These are phyloP conservation scores for Skeletonema potamos DNA, from an alignment of 108 stramenopile species.

Conservation along the genomic window DNA sequence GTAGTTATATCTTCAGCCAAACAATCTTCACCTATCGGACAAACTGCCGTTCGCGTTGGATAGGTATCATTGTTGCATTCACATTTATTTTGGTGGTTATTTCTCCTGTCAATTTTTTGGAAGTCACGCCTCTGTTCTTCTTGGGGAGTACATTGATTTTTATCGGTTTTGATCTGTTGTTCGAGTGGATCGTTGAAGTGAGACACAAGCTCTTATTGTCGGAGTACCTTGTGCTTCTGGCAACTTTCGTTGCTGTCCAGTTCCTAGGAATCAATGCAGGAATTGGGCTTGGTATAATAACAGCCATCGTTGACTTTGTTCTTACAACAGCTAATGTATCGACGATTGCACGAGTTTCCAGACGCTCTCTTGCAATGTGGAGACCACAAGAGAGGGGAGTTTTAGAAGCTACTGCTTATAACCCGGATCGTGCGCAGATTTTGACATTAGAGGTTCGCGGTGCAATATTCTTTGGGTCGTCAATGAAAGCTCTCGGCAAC, in stretches of 20 bases:
- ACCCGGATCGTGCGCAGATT: slow-evolving; percentile 54
- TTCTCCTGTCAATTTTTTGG: slow-evolving; percentile 72
- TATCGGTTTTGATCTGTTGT: slow-evolving; percentile 91
- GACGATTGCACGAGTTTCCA: slow-evolving; percentile 50
- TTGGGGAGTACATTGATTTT: slow-evolving; percentile 92
- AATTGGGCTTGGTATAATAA: slow-evolving; percentile 35
- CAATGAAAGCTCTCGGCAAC: slow-evolving; percentile 56
- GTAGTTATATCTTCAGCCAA: slow-evolving; percentile 96
- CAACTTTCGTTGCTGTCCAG: slow-evolving; percentile 45
- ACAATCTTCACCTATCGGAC: slow-evolving; percentile 98
- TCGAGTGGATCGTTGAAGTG: slow-evolving; percentile 95
- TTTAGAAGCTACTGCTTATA: slow-evolving; percentile 67
- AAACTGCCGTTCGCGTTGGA: slow-evolving; percentile 61
- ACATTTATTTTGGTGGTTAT: slow-evolving; percentile 70
- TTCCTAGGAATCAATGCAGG: slow-evolving; percentile 42
- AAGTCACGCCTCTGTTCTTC: slow-evolving; percentile 85
- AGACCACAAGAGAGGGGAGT: slow-evolving; percentile 61
- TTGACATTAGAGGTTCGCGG: slow-evolving; percentile 73
- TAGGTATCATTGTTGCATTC: slow-evolving; percentile 69
- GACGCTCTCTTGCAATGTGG: slow-evolving; percentile 79
- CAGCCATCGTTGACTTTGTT: slow-evolving; percentile 80
- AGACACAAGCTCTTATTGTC: slow-evolving; percentile 63
- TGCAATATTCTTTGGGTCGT: slow-evolving; percentile 81
- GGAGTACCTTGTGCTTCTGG: slow-evolving; percentile 42
- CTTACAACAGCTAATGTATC: slow-evolving; percentile 68